Percentiles rank a stretch among this genome's conserved stretches.
phyloP scores from a whole-genome alignment of 495 filamentous ascomycete species.

The Aspergillus ostianus region DNA sequence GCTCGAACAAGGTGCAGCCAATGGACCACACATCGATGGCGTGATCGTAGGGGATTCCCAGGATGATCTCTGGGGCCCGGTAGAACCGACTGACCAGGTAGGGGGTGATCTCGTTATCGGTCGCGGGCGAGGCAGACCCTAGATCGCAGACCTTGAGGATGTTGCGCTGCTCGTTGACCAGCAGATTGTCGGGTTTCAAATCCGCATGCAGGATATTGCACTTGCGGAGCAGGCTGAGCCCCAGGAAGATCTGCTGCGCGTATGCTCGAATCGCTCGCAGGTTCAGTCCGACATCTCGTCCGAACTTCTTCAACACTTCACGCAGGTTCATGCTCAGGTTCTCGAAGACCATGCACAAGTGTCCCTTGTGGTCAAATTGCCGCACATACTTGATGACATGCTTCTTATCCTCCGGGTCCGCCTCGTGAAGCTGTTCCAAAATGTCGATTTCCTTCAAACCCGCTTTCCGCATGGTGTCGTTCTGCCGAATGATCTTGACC shows the following conservation, averaged over 20 bases:
- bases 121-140: conserved; percentile 85
- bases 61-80: conserved; percentile 92
- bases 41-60: conserved; percentile 92
- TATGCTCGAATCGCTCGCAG: conserved; percentile 81
- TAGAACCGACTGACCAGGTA: conserved; percentile 98
- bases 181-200: conserved; percentile 94
- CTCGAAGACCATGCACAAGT: conserved; percentile 96
- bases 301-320: conserved; percentile 94
- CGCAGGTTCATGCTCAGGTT: conserved; percentile 89
- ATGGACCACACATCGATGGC: conserved; percentile 97
- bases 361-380: conserved; percentile 88
- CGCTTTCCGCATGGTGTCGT: conserved; percentile 88
- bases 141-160: conserved; percentile 93
- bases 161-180: conserved; percentile 83
- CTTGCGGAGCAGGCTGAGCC: conserved; percentile 78
- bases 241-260: conserved; percentile 91
- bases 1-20: conserved; percentile 93
- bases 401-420: conserved; percentile 88
- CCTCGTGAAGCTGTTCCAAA: conserved; percentile 73
- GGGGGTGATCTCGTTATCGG: conserved; percentile 86
- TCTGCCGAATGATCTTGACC: conserved; percentile 92
- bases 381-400: conserved; percentile 86
- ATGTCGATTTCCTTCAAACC: conserved; percentile 95
- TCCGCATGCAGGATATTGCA: conserved; percentile 94
- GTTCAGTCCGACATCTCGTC: conserved; percentile 89